Base-by-base conservation (phyloP, 257 asterid genomes). In the Avicennia marina region DNA sequence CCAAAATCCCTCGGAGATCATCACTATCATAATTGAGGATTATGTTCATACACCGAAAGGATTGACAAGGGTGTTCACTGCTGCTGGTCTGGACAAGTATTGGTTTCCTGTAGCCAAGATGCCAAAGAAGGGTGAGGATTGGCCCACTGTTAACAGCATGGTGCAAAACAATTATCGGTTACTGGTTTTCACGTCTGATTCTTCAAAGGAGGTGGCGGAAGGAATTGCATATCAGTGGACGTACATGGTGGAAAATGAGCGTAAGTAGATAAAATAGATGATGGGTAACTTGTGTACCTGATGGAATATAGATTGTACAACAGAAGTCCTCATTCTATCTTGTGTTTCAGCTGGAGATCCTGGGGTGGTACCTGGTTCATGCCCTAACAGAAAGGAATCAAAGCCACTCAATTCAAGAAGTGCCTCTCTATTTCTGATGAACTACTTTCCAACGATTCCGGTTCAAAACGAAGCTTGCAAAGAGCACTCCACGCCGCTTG, bases 171-270 rank as follows among this genome's bases (percentile, higher is more conserved):
- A 88, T 66, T 44, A 88, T 39, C 84, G 97, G 45, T 60, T 88
- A 52, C 69, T 91, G 11, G 98, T 91, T 80, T 91, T 91, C 60
- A 91, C 98, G 48, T 91, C 97, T 54, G 98, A 91, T 79, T 76
- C 95, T 43, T 85, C 95, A 2, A 88, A 91, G 63, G 98, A 91
- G 75, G 79, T 89, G 16, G 47, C 64, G 34, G 98, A 91, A 83
- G 98, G 89, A 67, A 72, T 91, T 38, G 95, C 98, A 24, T 85
- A 88, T 65, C 97, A 91, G 64, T 91, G 98, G 98, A 88, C 64
- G 68, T 86, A 91, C 82, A 88, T 91, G 95, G 82, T 88, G 64
- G 98, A 91, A 74, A 91, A 88, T 50, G 95, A 85, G 65, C 13
- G 98, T 91, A 72, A 75, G 98, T 75, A 38, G 45, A 20, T 42